Conservation (phyloP, 768 basidiomycete genomes). For the Baorangia bicolor region DNA sequence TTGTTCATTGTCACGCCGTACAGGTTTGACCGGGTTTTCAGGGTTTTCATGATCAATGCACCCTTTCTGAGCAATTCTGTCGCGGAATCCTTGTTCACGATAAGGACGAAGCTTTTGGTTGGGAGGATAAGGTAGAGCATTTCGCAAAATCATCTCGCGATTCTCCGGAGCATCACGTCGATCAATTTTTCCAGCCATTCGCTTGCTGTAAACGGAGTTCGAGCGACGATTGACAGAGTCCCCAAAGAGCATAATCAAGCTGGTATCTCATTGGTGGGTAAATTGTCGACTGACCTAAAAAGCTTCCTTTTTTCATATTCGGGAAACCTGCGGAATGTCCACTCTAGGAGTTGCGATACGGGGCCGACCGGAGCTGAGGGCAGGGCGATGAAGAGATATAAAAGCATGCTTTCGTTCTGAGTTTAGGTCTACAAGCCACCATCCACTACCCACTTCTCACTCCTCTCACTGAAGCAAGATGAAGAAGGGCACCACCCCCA, state of each 20-base stretch:
- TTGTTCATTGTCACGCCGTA: neutral
- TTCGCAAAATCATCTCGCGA: slow-evolving; percentile 2
- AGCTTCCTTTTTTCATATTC: slow-evolving; percentile 2
- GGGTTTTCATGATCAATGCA: neutral
- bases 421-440: neutral
- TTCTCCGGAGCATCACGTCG: slow-evolving; percentile 18
- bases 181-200: slow-evolving; percentile 3
- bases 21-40: neutral
- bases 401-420: slow-evolving; percentile 10
- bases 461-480: slow-evolving; percentile 15
- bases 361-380: slow-evolving; percentile 27
- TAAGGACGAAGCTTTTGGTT: slow-evolving; percentile 22
- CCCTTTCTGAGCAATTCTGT: neutral
- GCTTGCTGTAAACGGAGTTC: neutral
- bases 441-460: neutral
- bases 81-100: slow-evolving; percentile 13
- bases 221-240: neutral
- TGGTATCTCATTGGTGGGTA: slow-evolving; percentile 7
- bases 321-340: slow-evolving; percentile 4
- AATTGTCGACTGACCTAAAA: neutral
- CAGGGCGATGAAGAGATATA: slow-evolving; percentile 26
- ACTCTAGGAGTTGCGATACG: slow-evolving; percentile 13
- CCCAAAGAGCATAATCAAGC: slow-evolving; percentile 12
- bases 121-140: slow-evolving; percentile 18
- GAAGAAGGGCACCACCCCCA: slow-evolving; percentile 23